phyloP scores from a whole-genome alignment of 768 basidiomycete species.

The Thelephora aurantiotincta region DNA sequence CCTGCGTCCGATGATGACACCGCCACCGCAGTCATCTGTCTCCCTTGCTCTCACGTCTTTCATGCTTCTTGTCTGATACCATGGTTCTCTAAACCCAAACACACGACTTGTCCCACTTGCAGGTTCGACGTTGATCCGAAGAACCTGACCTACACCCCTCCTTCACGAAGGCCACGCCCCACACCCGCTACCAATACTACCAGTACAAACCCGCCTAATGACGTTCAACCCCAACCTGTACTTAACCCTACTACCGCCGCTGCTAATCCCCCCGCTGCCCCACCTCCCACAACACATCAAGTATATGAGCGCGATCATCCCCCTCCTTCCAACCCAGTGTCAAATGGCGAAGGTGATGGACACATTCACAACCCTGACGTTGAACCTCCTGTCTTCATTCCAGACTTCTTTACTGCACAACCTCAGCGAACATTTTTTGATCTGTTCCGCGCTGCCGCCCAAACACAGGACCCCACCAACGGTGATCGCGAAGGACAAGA shows the following conservation, averaged over 20 bases:
- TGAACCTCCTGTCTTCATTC: no score
- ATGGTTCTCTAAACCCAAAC: slow-evolving; percentile 55
- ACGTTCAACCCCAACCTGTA: neutral
- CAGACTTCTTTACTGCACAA: no score
- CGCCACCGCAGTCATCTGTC: slow-evolving; percentile 37
- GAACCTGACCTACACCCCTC: slow-evolving; percentile 36
- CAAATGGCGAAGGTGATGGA: no score
- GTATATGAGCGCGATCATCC: neutral
- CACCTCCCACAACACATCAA: neutral
- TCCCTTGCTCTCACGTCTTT: slow-evolving; percentile 76
- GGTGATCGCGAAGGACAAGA: no score
- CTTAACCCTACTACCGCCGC: neutral
- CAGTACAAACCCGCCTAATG: neutral
- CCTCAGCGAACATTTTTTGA: no score
- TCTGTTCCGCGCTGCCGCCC: no score
- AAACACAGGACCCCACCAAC: no score
- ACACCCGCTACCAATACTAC: neutral
- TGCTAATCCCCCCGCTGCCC: neutral
- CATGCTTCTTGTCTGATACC: slow-evolving; percentile 67
- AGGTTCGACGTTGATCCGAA: slow-evolving; percentile 76
- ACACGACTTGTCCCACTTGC: slow-evolving; percentile 77
- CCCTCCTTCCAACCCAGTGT: no score
- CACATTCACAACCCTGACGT: no score
- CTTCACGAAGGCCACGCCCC: slow-evolving; percentile 4
- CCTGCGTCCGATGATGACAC: slow-evolving; percentile 3